Percentiles rank a stretch among this genome's conserved stretches.
phyloP scores from a whole-genome alignment of 768 basidiomycete genomes.

The Phaffia australis region DNA sequence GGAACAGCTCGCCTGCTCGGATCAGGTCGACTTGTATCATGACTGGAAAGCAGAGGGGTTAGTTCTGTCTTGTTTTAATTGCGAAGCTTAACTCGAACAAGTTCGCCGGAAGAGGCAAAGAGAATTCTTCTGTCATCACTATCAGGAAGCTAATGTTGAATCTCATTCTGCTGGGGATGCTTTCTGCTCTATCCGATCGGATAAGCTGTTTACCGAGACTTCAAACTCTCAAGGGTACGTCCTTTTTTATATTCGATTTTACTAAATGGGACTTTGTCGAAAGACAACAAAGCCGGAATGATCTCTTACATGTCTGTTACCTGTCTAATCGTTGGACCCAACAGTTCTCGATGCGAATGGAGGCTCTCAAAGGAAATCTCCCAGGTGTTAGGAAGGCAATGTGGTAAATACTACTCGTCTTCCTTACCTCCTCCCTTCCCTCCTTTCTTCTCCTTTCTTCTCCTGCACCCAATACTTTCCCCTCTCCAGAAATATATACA shows the following conservation, averaged over 20 bases:
- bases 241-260: neutral
- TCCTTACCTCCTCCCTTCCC: neutral
- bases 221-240: slow-evolving; percentile 20
- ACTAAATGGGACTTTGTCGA: neutral
- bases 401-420: slow-evolving; percentile 49
- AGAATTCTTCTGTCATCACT: neutral
- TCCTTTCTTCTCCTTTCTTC: no score
- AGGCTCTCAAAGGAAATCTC: slow-evolving; percentile 68
- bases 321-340: neutral
- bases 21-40: slow-evolving; percentile 82
- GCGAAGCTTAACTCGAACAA: neutral
- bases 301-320: no score
- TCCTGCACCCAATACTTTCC: no score
- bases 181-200: neutral
- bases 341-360: slow-evolving; percentile 81
- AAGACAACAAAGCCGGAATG: neutral
- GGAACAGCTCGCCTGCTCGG: slow-evolving; percentile 69
- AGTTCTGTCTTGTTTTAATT: slow-evolving; percentile 4
- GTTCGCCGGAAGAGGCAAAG: neutral
- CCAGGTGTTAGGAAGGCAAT: slow-evolving; percentile 82
- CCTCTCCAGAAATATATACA: no score
- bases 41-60: slow-evolving; percentile 73
- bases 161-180: neutral
- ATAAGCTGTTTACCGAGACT: slow-evolving; percentile 7
- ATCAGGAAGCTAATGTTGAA: neutral